Conservation (phyloP, 2,329 filamentous ascomycete genomes). For the Beauveria caledonica region DNA sequence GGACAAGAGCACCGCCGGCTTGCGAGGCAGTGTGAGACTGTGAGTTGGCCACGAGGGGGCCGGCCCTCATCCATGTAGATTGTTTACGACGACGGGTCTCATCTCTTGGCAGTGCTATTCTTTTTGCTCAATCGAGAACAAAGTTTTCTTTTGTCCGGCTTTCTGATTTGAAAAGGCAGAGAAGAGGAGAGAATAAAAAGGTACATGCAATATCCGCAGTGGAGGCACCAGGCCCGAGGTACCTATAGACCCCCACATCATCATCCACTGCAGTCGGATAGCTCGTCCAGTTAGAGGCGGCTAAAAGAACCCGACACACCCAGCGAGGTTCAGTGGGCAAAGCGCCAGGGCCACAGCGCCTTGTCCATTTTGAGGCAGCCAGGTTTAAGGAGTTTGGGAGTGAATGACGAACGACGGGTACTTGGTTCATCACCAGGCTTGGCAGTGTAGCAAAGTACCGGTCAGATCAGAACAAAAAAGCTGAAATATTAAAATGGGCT, state of each 20-base stretch:
- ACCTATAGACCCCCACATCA: background rate
- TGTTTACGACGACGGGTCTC: background rate
- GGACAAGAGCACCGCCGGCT: no score
- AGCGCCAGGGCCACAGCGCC: background rate
- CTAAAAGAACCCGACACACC: background rate
- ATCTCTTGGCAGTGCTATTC: constrained; percentile 1
- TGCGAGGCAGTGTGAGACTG: no score
- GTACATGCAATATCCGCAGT: background rate
- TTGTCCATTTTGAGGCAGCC: background rate
- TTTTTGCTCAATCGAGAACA: background rate
- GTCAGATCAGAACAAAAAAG: no score
- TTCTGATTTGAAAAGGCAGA: background rate
- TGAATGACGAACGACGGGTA: background rate
- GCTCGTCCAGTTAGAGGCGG: background rate
- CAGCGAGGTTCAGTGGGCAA: background rate
- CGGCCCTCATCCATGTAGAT: background rate
- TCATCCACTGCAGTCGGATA: background rate
- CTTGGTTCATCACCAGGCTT: background rate
- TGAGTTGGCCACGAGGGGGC: no score
- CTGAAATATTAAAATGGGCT: no score
- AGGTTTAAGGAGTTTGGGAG: no score
- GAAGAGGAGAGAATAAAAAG: background rate
- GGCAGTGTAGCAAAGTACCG: background rate
- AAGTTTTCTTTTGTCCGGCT: background rate
- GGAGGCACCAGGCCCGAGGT: background rate